Conservation (phyloP, 2,329 filamentous ascomycete genomes). For the Talaromyces atroroseus region DNA sequence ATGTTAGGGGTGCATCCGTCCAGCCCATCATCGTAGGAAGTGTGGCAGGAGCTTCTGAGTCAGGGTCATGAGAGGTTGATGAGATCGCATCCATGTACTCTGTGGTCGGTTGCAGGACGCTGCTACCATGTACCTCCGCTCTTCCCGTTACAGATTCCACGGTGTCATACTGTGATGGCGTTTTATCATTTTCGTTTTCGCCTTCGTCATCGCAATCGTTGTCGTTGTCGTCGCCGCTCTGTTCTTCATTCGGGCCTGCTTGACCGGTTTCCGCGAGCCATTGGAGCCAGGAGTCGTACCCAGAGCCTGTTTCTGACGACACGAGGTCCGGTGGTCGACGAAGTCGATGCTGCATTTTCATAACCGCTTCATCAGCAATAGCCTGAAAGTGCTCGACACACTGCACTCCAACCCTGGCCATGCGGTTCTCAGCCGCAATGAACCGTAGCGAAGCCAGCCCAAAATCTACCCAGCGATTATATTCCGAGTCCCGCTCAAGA, state of each 20-base stretch:
- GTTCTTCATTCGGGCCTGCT: neutral
- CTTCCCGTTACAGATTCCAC: neutral
- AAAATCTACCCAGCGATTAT: conserved; percentile 25
- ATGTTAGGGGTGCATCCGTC: neutral
- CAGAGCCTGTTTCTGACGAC: neutral
- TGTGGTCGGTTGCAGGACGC: neutral
- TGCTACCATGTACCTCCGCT: neutral
- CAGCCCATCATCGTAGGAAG: neutral
- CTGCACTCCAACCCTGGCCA: conserved; percentile 23
- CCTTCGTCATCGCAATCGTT: neutral
- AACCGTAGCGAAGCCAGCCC: conserved; percentile 27
- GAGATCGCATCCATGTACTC: conserved; percentile 1
- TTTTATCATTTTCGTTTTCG: neutral
- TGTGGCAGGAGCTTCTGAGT: neutral
- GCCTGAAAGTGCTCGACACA: conserved; percentile 25
- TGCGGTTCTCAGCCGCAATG: conserved; percentile 32
- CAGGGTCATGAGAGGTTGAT: neutral
- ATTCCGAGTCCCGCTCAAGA: conserved; percentile 29
- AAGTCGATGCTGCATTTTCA: neutral
- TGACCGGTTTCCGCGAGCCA: conserved; percentile 1
- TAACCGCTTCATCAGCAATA: conserved; percentile 23
- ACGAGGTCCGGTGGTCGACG: neutral
- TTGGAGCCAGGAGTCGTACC: conserved; percentile 2
- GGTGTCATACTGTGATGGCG: neutral
- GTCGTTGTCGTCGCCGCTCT: neutral